Evolutionary conservation across 2,329 filamentous ascomycete genomes (phyloP).

Genomic region (Phialophora chinensis): DNA sequence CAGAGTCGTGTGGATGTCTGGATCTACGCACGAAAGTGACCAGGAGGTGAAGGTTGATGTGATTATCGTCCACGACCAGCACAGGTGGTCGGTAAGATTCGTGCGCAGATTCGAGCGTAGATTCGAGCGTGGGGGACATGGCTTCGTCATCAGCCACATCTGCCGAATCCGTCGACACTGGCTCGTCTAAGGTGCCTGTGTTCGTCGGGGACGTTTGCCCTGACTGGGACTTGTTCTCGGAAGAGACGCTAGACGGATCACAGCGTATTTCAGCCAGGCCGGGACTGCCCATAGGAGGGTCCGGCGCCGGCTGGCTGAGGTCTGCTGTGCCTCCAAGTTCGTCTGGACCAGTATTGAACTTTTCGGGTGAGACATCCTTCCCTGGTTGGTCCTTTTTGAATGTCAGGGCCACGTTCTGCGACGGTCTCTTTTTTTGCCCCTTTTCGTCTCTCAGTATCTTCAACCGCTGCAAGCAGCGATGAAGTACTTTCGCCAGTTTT

Average conservation of each 20-base stretch:
- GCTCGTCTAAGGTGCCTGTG: not conserved
- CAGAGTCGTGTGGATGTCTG: slow-evolving; percentile 45
- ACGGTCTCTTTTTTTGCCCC: slow-evolving; percentile 3
- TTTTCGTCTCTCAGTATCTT: slow-evolving; percentile 22
- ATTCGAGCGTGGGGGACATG: not conserved
- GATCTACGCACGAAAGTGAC: slow-evolving; percentile 52
- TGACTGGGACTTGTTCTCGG: not conserved
- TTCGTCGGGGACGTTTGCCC: not conserved
- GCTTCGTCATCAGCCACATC: not conserved
- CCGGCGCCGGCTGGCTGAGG: not conserved
- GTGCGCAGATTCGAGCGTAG: too few relatives aligned
- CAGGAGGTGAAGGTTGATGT: slow-evolving; percentile 53
- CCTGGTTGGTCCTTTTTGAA: not conserved
- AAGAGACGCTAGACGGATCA: not conserved
- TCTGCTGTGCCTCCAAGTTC: not conserved
- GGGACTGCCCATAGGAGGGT: not conserved
- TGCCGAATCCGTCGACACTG: not conserved
- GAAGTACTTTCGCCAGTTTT: slow-evolving; percentile 48
- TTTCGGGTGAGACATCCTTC: not conserved
- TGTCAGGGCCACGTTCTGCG: slow-evolving; percentile 21
- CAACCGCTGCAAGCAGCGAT: slow-evolving; percentile 36
- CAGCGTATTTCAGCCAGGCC: not conserved
- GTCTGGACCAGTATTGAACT: not conserved
- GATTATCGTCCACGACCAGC: slow-evolving; percentile 55
- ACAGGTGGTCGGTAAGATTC: slow-evolving; percentile 44